A percentile compares a stretch with the other conserved stretches of the same genome.
These are phyloP conservation scores for Arachnomyces sp. DNA, from an alignment of 2,329 filamentous ascomycete species.

Conservation along the genomic window DNA sequence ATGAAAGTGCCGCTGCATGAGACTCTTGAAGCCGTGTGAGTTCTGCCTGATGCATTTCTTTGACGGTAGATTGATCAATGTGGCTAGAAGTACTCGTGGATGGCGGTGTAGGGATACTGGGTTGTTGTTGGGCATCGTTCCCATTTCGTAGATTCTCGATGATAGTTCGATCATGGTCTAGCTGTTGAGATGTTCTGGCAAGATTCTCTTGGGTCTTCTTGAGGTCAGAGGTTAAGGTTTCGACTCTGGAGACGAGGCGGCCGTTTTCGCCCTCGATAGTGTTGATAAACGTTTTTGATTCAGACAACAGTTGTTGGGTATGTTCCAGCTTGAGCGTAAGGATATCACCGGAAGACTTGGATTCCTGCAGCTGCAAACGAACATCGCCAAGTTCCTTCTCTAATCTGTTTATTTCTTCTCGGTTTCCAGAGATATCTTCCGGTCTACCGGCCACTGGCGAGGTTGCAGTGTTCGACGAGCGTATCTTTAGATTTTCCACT, in stretches of 20 bases:
- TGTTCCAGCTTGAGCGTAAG: slow-evolving; percentile 28
- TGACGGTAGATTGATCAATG: no score
- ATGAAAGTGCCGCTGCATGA: slow-evolving; percentile 29
- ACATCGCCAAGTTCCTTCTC: slow-evolving; percentile 24
- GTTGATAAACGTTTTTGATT: slow-evolving; percentile 30
- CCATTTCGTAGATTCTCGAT: slow-evolving; percentile 24
- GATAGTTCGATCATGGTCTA: slow-evolving; percentile 24
- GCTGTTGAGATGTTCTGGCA: slow-evolving; percentile 23
- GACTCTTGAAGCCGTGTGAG: slow-evolving; percentile 29
- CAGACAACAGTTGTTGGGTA: slow-evolving; percentile 29
- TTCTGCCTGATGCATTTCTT: slow-evolving; percentile 26
- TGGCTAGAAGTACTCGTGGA: slow-evolving; percentile 7
- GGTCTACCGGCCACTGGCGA: slow-evolving; percentile 11
- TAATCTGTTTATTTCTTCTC: slow-evolving; percentile 15
- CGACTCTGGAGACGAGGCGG: slow-evolving; percentile 26
- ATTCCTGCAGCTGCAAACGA: slow-evolving; percentile 24
- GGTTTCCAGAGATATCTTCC: slow-evolving; percentile 9
- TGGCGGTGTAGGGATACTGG: slow-evolving; percentile 24
- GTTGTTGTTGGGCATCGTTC: slow-evolving; percentile 22
- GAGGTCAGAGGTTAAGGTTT: slow-evolving; percentile 27
- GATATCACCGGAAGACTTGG: slow-evolving; percentile 20
- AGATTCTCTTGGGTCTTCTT: slow-evolving; percentile 25
- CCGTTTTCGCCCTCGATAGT: slow-evolving; percentile 34
- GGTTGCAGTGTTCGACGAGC: slow-evolving; percentile 15
- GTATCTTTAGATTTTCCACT: slow-evolving; percentile 30